phyloP scores from a whole-genome alignment of 352 stramenopile genomes.

The Phytophthora sojae region DNA sequence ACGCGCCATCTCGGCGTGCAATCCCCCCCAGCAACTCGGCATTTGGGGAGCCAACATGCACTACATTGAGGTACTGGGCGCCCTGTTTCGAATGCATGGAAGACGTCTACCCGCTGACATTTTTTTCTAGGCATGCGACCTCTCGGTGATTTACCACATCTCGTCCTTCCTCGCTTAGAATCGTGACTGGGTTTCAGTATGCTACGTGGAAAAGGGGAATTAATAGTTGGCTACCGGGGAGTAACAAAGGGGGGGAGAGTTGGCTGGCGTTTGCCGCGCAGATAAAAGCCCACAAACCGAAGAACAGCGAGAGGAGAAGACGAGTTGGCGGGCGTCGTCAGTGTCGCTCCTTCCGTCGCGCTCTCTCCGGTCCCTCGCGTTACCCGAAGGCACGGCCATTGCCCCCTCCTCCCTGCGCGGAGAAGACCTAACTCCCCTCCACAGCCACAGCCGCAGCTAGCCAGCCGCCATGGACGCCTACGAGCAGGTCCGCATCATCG shows the following conservation, averaged over 20 bases:
- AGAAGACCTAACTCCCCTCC: constrained; percentile 1
- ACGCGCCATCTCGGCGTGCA: constrained; percentile 1
- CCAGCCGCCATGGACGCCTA: constrained; percentile 81
- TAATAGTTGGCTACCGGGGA: constrained; percentile 12
- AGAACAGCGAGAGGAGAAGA: constrained; percentile 48
- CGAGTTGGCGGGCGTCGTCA: constrained; percentile 6
- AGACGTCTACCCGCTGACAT: neutral
- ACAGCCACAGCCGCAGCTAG: constrained; percentile 1
- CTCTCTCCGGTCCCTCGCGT: constrained; percentile 20
- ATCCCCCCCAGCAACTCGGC: neutral
- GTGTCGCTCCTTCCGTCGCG: constrained; percentile 20
- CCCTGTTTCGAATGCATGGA: neutral
- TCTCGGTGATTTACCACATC: constrained; percentile 7
- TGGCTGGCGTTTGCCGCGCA: constrained; percentile 24
- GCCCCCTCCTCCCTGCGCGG: neutral
- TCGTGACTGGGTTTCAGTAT: constrained; percentile 23
- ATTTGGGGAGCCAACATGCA: neutral
- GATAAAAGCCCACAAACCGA: constrained; percentile 44
- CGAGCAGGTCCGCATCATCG: constrained; percentile 90
- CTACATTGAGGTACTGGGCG: neutral
- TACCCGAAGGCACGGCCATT: constrained; percentile 9
- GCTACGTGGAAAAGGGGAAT: constrained; percentile 17
- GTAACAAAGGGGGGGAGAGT: constrained; percentile 15
- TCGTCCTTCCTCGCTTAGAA: constrained; percentile 2
- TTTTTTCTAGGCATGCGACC: constrained; percentile 11